phyloP scores from a whole-genome alignment of 2,329 filamentous ascomycete genomes.

The Alternaria triticina region DNA sequence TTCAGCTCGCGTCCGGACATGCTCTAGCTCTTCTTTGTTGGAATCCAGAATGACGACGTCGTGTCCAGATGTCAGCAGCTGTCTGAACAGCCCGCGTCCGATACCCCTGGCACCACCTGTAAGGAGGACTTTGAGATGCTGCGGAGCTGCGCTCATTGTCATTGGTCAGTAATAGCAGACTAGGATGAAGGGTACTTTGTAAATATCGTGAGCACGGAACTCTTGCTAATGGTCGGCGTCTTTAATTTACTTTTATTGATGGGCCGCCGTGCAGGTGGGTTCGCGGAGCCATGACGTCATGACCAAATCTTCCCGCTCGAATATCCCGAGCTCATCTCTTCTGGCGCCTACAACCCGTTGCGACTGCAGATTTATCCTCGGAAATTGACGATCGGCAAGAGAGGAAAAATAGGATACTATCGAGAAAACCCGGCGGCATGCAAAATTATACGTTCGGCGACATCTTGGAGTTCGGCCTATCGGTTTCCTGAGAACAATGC shows the following conservation, averaged over 20 bases:
- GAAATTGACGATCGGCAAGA: background rate
- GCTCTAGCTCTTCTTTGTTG: conserved; percentile 49
- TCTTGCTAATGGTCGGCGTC: background rate
- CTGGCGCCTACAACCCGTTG: background rate
- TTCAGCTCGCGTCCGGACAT: conserved; percentile 43
- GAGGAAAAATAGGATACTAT: background rate
- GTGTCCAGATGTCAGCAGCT: conserved; percentile 52
- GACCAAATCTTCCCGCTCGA: background rate
- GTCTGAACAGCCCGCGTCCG: conserved; percentile 53
- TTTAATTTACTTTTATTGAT: no score
- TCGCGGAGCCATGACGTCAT: background rate
- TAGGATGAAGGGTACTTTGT: no score
- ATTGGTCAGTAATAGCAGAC: background rate
- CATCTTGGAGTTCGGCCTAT: background rate
- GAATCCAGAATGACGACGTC: conserved; percentile 55
- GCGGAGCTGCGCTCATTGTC: conserved; percentile 1
- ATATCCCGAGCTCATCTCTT: background rate
- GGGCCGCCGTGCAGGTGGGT: background rate
- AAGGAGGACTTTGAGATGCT: conserved; percentile 42
- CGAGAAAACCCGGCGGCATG: background rate
- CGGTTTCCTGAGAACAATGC: background rate
- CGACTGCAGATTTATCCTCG: background rate
- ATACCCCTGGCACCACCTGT: conserved; percentile 56
- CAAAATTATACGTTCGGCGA: background rate
- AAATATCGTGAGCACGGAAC: background rate